Percentiles rank a stretch among this genome's conserved stretches.
phyloP scores from a whole-genome alignment of 2,329 filamentous ascomycete genomes.

The Calonectria pauciramosa region DNA sequence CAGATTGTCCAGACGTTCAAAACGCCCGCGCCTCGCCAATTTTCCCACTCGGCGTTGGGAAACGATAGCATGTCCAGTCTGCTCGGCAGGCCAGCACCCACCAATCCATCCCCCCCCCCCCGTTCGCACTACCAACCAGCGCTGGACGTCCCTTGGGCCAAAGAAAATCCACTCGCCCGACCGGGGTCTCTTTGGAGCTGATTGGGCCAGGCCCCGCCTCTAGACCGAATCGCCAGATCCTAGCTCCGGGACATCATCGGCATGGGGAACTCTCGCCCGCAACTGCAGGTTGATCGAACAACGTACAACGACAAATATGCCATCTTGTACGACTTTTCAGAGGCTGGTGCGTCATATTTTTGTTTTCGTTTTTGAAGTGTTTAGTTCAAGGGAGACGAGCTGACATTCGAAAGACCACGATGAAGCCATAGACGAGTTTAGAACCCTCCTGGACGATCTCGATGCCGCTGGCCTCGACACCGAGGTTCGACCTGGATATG shows the following conservation, averaged over 20 bases:
- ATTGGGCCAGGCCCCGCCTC: not conserved
- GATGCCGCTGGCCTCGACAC: constrained; percentile 75
- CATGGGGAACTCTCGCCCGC: not conserved
- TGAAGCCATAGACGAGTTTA: constrained; percentile 51
- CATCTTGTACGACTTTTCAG: constrained; percentile 54
- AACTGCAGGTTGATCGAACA: constrained; percentile 22
- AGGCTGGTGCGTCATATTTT: constrained; percentile 46
- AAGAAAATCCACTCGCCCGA: not conserved
- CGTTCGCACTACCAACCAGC: not conserved
- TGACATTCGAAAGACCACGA: constrained; percentile 47
- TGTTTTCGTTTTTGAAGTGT: not conserved
- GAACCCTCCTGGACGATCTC: constrained; percentile 69
- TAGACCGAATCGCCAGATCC: constrained; percentile 8
- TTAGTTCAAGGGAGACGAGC: too few species aligned
- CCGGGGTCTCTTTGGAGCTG: not conserved
- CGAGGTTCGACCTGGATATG: constrained; percentile 79
- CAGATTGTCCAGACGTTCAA: not conserved
- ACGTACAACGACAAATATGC: constrained; percentile 58
- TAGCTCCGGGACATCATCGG: not conserved
- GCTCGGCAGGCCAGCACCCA: not conserved
- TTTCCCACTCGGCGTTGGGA: not conserved
- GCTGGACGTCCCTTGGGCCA: not conserved
- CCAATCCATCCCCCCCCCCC: not conserved
- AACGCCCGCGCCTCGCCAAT: not conserved
- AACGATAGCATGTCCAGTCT: not conserved